Evolutionary conservation across 441 rosid genomes (phyloP).

Genomic region (Aleurites moluccanus): DNA sequence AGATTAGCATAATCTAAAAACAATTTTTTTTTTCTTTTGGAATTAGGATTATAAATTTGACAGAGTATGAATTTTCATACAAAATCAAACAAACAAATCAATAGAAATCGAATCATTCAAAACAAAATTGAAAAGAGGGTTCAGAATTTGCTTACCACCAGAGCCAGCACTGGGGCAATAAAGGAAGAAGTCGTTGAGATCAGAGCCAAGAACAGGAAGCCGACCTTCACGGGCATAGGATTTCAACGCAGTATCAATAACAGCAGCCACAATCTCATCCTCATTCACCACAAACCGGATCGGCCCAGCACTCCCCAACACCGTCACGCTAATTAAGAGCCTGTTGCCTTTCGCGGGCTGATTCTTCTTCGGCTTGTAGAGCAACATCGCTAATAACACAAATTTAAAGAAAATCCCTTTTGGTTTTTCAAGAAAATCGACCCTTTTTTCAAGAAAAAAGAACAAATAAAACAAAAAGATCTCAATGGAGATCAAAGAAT

Average conservation of each 20-base stretch:
- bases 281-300: conserved; percentile 87
- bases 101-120: neutral
- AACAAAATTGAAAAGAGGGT: neutral
- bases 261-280: conserved; percentile 63
- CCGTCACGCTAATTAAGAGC: conserved; percentile 73
- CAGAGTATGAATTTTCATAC: neutral
- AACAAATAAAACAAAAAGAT: conserved; percentile 14
- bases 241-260: conserved; percentile 81
- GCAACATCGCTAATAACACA: conserved; percentile 42
- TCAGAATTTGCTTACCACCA: conserved; percentile 45
- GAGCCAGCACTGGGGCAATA: conserved; percentile 66
- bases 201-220: conserved; percentile 81
- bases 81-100: neutral
- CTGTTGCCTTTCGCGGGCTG: conserved; percentile 61
- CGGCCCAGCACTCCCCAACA: conserved; percentile 95
- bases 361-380: conserved; percentile 82
- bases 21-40: too few relatives aligned
- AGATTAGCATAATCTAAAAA: too few relatives aligned
- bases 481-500: conserved; percentile 6
- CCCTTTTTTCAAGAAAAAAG: neutral
- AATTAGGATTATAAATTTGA: neutral
- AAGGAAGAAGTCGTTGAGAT: conserved; percentile 69
- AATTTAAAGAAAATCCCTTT: neutral
- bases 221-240: conserved; percentile 94
- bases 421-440: neutral